Evolutionary conservation across 2,329 filamentous ascomycete species (phyloP).

Genomic region (Botryotinia calthae): DNA sequence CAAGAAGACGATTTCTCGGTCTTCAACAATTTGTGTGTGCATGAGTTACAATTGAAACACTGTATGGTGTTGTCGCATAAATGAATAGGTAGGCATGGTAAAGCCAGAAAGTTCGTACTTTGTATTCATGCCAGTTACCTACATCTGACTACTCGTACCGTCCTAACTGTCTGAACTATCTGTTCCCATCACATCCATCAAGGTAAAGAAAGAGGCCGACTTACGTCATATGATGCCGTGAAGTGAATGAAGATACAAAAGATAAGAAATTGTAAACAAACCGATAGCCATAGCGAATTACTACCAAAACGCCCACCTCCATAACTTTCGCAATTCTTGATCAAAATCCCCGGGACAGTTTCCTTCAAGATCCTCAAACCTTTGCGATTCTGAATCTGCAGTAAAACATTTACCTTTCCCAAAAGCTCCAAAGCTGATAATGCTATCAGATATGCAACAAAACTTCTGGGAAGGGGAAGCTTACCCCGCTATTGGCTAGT

Average conservation of each 20-base stretch:
- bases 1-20: background rate
- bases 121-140: background rate
- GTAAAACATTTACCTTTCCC: background rate
- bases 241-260: background rate
- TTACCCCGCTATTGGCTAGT: background rate
- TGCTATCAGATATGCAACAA: background rate
- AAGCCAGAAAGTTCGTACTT: background rate
- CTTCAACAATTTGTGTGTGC: background rate
- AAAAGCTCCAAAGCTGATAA: background rate
- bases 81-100: background rate
- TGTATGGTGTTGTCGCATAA: background rate
- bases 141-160: background rate
- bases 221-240: background rate
- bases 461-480: background rate
- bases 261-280: conserved; percentile 4
- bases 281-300: conserved; percentile 7
- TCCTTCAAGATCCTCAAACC: background rate
- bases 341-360: background rate
- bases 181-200: background rate
- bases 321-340: background rate
- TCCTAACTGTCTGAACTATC: background rate
- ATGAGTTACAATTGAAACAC: background rate
- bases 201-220: background rate
- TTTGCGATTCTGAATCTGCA: background rate
- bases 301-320: background rate